Base-by-base conservation (phyloP, 1,284 basidiomycete genomes). In the Melampsora larici-populina region DNA sequence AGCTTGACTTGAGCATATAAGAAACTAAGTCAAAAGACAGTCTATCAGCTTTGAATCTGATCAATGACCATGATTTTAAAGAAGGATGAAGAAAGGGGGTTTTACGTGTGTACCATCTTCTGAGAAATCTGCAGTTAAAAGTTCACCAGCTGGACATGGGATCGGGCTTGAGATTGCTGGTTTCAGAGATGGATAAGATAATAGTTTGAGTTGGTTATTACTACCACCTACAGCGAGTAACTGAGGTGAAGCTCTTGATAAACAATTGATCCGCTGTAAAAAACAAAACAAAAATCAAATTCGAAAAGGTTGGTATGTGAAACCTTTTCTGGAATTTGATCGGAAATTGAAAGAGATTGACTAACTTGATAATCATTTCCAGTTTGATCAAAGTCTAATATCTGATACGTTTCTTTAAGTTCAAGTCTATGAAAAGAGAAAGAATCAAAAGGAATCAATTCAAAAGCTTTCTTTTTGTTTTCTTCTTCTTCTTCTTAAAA, bases 221-320 rank as follows among this genome's bases (percentile, higher is more conserved):
- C 64, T 76, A 13, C 74, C 74, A 33, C 74, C 74, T 17, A 76
- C 51, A 24, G 74, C 74, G 13, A 76, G 29, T 29, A 76, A 64
- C 67, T 63, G 49, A 46, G 74, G 66, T 24, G 51, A 24, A 48
- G 66, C 29, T 2, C 60, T 13, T 18, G 74, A 76, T 0, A 76
- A 40, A 49, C 66, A 63, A 11, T 55, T 69, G 29, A 76, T 68
- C n/a, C 55, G n/a, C 74, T 76, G 13, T 5, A 26, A 15, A 58
- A 26, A 15, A 26, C 13, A 11, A 26, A 64, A 33, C 8, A 13
- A 43, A 1, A 15, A 29, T 40, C 58, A 75, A 13, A 78, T 70
- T 46, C 63, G 64, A 33, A n/a, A 26, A 40, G 29, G 17, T 46
- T 11, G 64, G 51, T 62, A 43, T 17, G 49, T 33, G 33, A 40